Evolutionary conservation across 176 grass and related monocot species (phyloP), one percentile per base, ranked within the genome.

Genomic region (Musa beccarii): DNA sequence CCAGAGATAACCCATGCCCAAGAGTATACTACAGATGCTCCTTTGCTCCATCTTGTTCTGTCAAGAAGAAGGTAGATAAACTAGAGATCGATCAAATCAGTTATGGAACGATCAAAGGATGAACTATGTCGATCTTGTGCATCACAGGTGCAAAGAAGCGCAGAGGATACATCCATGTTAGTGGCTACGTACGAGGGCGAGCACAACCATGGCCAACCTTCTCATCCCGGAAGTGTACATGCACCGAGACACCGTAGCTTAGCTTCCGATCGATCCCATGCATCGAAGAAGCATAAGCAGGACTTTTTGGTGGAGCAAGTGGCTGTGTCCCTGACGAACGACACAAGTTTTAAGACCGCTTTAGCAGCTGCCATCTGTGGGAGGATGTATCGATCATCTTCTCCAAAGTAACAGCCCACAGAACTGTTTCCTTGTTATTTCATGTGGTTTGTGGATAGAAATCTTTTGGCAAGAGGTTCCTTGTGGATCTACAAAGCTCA

Each of bases 1-100:
- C 93, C 61, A 93, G 87, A 73, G 93, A 97, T 82, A 97, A 97
- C 80, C 93, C 90, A 8, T 97, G 87, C 74, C 93, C 93, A 9
- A 55, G 93, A 5, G 93, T 90, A 12, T 97, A 97, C 82, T 97
- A 92, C 78, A 84, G 87, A 26, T 97, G 93, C 81, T 97, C 93
- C 0, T 97, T 97, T 50, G 93, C 90, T 0, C 90, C 93, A 0
- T 54, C 79, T 4, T 97, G 93, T 71, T 81, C 83, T 0, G 93
- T 97, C 20, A 97, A 97, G 81, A 97, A 90, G 93, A 97, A 93
- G 90, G 93, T 97, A 61, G 13, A 13, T 24, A 17, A 17, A 43
- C 6, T 69, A 15, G 16, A 23, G 15, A 49, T 59, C 54, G 54
- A 59, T 59, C 54, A 17, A 17, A 61, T 5, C 16, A 14, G n/a